Conservation (phyloP, 1,139 yeast genomes). For the Kazachstania sp. region DNA sequence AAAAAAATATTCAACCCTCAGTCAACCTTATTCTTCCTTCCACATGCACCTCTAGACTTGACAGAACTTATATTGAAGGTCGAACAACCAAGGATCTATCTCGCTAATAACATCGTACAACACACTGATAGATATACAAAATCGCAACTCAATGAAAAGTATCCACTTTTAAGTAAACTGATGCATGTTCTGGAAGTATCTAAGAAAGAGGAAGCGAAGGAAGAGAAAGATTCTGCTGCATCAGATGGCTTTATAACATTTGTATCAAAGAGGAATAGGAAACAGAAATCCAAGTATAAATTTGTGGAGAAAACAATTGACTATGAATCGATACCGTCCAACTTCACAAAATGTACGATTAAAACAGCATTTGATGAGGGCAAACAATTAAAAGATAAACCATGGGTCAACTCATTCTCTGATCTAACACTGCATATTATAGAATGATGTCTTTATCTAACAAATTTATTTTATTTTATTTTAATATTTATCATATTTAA, state of each 20-base stretch:
- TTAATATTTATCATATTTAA: neutral
- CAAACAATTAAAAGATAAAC: constrained; percentile 14
- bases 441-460: constrained; percentile 1
- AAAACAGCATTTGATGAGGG: constrained; percentile 24
- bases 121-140: constrained; percentile 48
- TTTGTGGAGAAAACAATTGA: constrained; percentile 33
- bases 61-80: constrained; percentile 39
- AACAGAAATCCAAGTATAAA: constrained; percentile 27
- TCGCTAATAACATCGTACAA: constrained; percentile 43
- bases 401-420: constrained; percentile 48
- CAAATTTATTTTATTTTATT: neutral
- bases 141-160: constrained; percentile 35
- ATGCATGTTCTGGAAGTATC: constrained; percentile 28
- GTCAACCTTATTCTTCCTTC: constrained; percentile 46
- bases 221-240: constrained; percentile 1
- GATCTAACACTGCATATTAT: constrained; percentile 42
- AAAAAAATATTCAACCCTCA: constrained; percentile 9
- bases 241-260: constrained; percentile 26
- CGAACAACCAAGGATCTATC: constrained; percentile 33
- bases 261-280: constrained; percentile 24
- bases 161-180: constrained; percentile 38
- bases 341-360: constrained; percentile 30
- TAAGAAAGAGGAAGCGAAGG: neutral
- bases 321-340: constrained; percentile 33
- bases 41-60: constrained; percentile 64